Evolutionary conservation across 768 basidiomycete genomes (phyloP).

Genomic region (Naganishia antarctica): DNA sequence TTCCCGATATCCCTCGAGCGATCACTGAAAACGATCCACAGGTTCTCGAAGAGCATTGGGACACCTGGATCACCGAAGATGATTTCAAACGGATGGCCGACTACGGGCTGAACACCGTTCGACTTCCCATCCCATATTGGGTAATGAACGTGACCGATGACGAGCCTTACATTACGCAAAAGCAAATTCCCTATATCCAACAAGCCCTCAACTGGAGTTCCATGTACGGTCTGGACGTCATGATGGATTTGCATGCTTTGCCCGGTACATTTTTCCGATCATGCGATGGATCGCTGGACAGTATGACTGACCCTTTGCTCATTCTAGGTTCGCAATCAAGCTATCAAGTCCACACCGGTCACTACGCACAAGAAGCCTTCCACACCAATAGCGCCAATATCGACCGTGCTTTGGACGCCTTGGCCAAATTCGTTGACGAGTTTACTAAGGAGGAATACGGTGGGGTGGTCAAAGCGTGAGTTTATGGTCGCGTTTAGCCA

Average conservation of each 20-base stretch:
- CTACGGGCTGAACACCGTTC: constrained; percentile 36
- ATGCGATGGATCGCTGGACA: not conserved
- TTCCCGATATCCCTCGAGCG: too few relatives aligned
- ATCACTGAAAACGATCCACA: not conserved
- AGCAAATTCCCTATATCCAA: constrained; percentile 38
- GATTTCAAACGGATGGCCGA: constrained; percentile 36
- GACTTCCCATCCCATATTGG: constrained; percentile 44
- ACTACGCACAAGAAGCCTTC: constrained; percentile 31
- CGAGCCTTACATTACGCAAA: constrained; percentile 38
- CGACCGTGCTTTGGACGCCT: constrained; percentile 37
- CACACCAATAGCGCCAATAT: constrained; percentile 34
- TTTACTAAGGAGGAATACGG: constrained; percentile 37
- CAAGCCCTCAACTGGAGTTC: constrained; percentile 38
- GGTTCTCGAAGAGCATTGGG: constrained; percentile 37
- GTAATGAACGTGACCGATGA: constrained; percentile 34
- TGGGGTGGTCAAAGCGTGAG: constrained; percentile 40
- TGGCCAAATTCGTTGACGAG: constrained; percentile 37
- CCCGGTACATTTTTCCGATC: constrained; percentile 27
- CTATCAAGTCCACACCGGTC: constrained; percentile 40
- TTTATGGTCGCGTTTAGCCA: not conserved
- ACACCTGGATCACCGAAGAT: constrained; percentile 40
- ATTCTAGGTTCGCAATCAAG: constrained; percentile 29
- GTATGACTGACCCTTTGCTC: not conserved
- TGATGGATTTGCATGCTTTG: constrained; percentile 41
- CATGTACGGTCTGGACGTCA: constrained; percentile 40